Evolutionary conservation across 257 asterid species (phyloP), one percentile per base, ranked within the genome.

Genomic region (Solanum bulbocastanum): DNA sequence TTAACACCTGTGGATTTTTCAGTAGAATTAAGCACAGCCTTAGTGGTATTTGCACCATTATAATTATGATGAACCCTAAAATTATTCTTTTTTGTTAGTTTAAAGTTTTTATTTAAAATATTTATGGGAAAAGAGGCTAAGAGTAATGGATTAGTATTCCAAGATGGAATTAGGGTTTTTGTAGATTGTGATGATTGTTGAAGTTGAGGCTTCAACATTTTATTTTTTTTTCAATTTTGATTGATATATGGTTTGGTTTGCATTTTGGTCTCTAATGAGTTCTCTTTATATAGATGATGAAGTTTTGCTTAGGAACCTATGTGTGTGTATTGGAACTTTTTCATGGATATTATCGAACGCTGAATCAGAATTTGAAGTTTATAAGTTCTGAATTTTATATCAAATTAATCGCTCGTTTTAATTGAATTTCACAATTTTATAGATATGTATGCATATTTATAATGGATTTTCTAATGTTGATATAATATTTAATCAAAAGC

Each of bases 1-100:
- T 90, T 93, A 3, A 90, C 92, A 3, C 42, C 52, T 20, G 90
- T 87, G 8, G 91, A 20, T 40, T 87, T 91, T 69, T 87, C 89
- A 10, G 86, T 30, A 30, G 89, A 15, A 65, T 44, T 49, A 3
- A 79, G 33, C n/a, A 65, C 36, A 37, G 94, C 95, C 83, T 88
- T 92, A 7, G 88, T 88, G 25, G 73, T 88, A 68, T 83, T 49
- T 83, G 35, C 33, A 56, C 11, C 69, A 62, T 32, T 30, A 65
- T 56, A 49, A 66, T 66, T 66, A 7, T 23, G 2, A 62, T n/a
- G 86, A 82, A 56, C 39, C 40, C 83, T 74, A 74, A 20, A 74
- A 36, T 37, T 37, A 8, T 75, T 75, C 10, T 37, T n/a, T 0
- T 74, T 74, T 35, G 58, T 66, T 5, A 25, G 40, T 30, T 23